Conservation (phyloP, 495 filamentous ascomycete species). For the Aspergillus affinis region DNA sequence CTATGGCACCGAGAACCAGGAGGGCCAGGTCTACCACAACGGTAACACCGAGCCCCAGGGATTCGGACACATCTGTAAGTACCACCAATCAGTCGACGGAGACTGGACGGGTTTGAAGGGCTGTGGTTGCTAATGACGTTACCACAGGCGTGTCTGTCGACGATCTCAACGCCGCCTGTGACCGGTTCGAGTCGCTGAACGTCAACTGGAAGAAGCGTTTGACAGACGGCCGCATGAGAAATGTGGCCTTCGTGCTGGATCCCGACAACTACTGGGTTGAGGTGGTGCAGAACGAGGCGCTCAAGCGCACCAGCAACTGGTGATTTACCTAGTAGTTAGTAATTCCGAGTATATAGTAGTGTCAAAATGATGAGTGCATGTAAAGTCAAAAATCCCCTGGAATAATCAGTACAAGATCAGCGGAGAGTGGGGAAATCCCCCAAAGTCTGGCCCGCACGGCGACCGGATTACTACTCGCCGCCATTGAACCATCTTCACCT, state of each 20-base stretch:
- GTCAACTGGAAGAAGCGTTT: constrained; percentile 94
- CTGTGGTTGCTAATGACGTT: constrained; percentile 22
- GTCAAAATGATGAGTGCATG: neutral
- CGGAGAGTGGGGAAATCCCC: constrained; percentile 4
- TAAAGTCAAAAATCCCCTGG: neutral
- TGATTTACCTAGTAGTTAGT: constrained; percentile 17
- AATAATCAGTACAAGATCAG: neutral
- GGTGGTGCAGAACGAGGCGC: constrained; percentile 69
- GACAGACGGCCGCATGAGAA: constrained; percentile 88
- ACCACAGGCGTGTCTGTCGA: constrained; percentile 78
- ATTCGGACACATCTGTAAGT: constrained; percentile 85
- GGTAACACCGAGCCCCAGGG: constrained; percentile 91
- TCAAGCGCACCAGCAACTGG: constrained; percentile 51
- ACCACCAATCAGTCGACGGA: too few relatives aligned
- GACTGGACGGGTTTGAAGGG: neutral
- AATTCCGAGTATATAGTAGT: neutral
- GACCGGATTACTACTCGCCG: neutral
- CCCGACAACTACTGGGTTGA: constrained; percentile 94
- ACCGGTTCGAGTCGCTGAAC: constrained; percentile 75
- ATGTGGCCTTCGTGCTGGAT: constrained; percentile 91
- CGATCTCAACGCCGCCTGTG: constrained; percentile 79
- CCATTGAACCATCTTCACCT: neutral
- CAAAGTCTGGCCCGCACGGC: constrained; percentile 3
- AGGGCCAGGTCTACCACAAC: constrained; percentile 82
- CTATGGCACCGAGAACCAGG: constrained; percentile 91